These are phyloP conservation scores for Acaromyces ingoldii DNA, from an alignment of 1,284 basidiomycete genomes.

Conservation along the genomic window DNA sequence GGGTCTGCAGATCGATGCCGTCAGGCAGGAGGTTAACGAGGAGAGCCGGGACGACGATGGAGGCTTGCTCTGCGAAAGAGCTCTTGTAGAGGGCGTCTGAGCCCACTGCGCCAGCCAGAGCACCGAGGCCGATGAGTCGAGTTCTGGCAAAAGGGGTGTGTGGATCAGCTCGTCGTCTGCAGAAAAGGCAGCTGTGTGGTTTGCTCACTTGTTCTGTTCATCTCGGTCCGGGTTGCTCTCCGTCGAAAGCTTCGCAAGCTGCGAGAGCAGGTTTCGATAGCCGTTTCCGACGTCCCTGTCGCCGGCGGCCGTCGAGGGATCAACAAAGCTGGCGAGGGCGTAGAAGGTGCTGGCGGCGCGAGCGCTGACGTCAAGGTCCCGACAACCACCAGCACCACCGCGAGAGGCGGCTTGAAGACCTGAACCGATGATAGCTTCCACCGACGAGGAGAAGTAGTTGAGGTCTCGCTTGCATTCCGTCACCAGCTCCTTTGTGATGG, in stretches of 20 bases:
- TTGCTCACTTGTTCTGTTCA: conserved; percentile 8
- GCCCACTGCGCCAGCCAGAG: conserved; percentile 71
- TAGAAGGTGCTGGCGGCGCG: conserved; percentile 80
- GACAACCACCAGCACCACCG: conserved; percentile 13
- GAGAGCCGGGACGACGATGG: conserved; percentile 69
- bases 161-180: neutral
- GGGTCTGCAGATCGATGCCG: conserved; percentile 57
- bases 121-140: conserved; percentile 77
- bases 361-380: conserved; percentile 77
- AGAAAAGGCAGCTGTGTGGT: conserved; percentile 59
- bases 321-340: conserved; percentile 86
- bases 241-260: conserved; percentile 62
- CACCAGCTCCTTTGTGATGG: conserved; percentile 77
- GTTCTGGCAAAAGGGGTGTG: conserved; percentile 36
- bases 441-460: conserved; percentile 69
- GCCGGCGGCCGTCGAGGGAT: conserved; percentile 60
- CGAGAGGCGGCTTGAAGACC: conserved; percentile 61
- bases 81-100: conserved; percentile 80
- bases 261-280: conserved; percentile 66
- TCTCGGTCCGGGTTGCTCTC: conserved; percentile 18
- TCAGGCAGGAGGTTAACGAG: conserved; percentile 62
- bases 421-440: conserved; percentile 68
- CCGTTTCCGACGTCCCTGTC: conserved; percentile 63
- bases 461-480: conserved; percentile 84
- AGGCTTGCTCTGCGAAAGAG: conserved; percentile 69